A percentile compares a stretch with the other conserved stretches of the same genome.
phyloP scores from a whole-genome alignment of 1,284 basidiomycete genomes.

The Erythrobasidium hasegawianum region DNA sequence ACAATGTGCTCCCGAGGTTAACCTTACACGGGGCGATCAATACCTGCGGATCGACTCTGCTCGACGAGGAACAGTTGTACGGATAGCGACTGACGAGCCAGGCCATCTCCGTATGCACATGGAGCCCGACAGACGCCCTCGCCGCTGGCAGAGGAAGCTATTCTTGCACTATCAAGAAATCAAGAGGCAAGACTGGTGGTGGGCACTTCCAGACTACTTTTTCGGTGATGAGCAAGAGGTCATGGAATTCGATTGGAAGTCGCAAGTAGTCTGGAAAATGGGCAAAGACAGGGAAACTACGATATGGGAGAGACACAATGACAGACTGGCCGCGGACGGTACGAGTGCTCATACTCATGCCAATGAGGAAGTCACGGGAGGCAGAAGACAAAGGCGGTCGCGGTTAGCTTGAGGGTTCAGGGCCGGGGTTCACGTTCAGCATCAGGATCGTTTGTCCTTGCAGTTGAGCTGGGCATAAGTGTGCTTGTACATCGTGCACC shows the following conservation, averaged over 20 bases:
- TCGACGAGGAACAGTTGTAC: constrained; percentile 25
- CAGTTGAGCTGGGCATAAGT: too few relatives aligned
- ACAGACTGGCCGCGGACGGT: constrained; percentile 11
- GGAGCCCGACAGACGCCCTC: constrained; percentile 25
- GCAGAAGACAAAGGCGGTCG: too few relatives aligned
- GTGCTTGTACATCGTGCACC: too few relatives aligned
- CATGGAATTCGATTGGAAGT: constrained; percentile 34
- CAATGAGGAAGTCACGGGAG: background rate
- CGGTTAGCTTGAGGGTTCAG: too few relatives aligned
- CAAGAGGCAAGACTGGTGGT: constrained; percentile 32
- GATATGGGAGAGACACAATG: constrained; percentile 14
- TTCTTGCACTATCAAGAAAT: constrained; percentile 33
- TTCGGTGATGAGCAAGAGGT: constrained; percentile 30
- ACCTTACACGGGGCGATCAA: constrained; percentile 28
- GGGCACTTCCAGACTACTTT: constrained; percentile 25
- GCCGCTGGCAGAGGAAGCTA: constrained; percentile 32
- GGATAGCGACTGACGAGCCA: constrained; percentile 5
- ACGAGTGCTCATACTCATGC: background rate
- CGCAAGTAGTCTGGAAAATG: constrained; percentile 20
- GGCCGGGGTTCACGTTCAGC: too few relatives aligned
- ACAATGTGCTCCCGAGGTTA: constrained; percentile 21
- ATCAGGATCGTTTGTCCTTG: too few relatives aligned
- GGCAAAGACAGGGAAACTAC: constrained; percentile 13
- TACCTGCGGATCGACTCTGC: constrained; percentile 26
- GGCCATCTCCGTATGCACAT: constrained; percentile 6